Evolutionary conservation across 2,329 filamentous ascomycete genomes (phyloP).

Genomic region (Teratosphaeria epicoccoides): DNA sequence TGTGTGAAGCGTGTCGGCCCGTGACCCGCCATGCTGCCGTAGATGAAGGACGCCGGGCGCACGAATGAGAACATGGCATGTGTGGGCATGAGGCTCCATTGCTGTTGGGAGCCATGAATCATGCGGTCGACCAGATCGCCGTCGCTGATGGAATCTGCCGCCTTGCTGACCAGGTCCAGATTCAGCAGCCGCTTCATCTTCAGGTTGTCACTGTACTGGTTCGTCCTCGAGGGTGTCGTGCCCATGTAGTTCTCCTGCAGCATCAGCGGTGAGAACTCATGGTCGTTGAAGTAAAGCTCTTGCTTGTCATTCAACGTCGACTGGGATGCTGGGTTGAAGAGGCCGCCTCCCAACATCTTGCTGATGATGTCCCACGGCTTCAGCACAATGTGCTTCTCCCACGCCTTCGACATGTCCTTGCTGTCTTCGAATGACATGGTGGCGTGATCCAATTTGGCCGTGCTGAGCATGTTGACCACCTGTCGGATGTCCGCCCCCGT

Average conservation of each 20-base stretch:
- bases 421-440: constrained; percentile 74
- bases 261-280: constrained; percentile 96
- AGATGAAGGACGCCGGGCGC: constrained; percentile 73
- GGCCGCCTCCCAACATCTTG: constrained; percentile 78
- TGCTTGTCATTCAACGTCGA: constrained; percentile 93
- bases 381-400: constrained; percentile 94
- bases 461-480: constrained; percentile 97
- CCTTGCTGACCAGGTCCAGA: constrained; percentile 77
- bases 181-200: constrained; percentile 66
- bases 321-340: constrained; percentile 76
- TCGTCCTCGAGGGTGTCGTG: constrained; percentile 61
- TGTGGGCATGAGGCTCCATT: constrained; percentile 96
- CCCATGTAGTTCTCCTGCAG: constrained; percentile 95
- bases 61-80: constrained; percentile 96
- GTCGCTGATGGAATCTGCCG: constrained; percentile 92
- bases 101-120: constrained; percentile 96
- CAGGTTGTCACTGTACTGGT: constrained; percentile 44
- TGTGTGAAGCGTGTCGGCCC: constrained; percentile 62
- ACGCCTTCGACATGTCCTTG: constrained; percentile 91
- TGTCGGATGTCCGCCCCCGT: constrained; percentile 93
- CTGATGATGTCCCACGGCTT: constrained; percentile 97
- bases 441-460: constrained; percentile 75
- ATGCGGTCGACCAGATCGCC: constrained; percentile 92
- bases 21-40: constrained; percentile 59
- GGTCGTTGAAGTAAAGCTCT: constrained; percentile 97